A percentile compares a stretch with the other conserved stretches of the same genome.
These are phyloP conservation scores for Alternaria longipes DNA, from an alignment of 2,329 filamentous ascomycete species.

Conservation along the genomic window DNA sequence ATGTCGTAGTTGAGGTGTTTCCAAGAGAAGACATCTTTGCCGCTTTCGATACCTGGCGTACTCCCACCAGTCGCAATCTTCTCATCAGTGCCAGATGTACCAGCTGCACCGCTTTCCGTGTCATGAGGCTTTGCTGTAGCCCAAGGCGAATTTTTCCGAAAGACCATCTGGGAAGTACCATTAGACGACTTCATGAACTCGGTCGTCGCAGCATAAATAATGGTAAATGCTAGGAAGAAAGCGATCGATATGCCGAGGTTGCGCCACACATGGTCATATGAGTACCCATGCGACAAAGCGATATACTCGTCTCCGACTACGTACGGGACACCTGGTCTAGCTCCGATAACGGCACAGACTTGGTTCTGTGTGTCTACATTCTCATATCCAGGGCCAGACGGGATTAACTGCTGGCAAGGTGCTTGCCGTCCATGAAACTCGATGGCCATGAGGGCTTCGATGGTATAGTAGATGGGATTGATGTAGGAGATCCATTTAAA, in stretches of 20 bases:
- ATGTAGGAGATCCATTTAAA: slow-evolving; percentile 68
- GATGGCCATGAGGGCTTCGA: slow-evolving; percentile 72
- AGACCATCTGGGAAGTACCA: slow-evolving; percentile 51
- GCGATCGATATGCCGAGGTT: slow-evolving; percentile 28
- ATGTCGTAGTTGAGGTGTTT: slow-evolving; percentile 73
- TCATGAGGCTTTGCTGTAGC: not conserved
- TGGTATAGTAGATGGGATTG: slow-evolving; percentile 77
- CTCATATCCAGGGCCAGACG: slow-evolving; percentile 32
- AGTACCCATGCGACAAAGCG: slow-evolving; percentile 22
- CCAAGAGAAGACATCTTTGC: not conserved
- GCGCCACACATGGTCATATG: slow-evolving; percentile 55
- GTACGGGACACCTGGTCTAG: slow-evolving; percentile 33
- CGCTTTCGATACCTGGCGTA: not conserved
- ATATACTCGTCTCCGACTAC: slow-evolving; percentile 46
- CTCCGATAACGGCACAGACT: slow-evolving; percentile 49
- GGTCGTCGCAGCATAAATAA: slow-evolving; percentile 25
- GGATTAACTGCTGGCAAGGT: slow-evolving; percentile 31
- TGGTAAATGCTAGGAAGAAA: not conserved
- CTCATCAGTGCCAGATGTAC: not conserved
- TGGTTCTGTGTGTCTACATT: slow-evolving; percentile 18
- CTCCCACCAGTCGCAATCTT: not conserved
- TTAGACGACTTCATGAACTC: slow-evolving; percentile 21
- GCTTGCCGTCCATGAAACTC: slow-evolving; percentile 37
- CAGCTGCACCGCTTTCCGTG: not conserved
- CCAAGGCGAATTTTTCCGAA: slow-evolving; percentile 8